phyloP scores from a whole-genome alignment of 2,329 filamentous ascomycete genomes.

The Neopestalotiopsis clavispora region DNA sequence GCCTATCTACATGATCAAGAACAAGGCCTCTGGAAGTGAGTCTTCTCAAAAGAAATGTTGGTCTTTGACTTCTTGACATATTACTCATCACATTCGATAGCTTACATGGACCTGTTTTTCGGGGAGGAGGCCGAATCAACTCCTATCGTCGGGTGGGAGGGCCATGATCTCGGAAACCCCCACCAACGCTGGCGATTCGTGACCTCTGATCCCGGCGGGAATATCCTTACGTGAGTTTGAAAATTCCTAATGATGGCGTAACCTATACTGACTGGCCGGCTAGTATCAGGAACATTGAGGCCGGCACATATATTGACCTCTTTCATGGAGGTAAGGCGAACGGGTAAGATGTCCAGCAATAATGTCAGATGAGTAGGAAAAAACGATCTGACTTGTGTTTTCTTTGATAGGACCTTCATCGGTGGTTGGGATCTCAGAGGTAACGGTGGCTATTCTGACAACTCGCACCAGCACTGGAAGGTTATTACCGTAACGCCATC shows the following conservation, averaged over 20 bases:
- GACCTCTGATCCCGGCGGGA: not conserved
- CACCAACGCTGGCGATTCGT: not conserved
- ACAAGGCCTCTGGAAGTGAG: not conserved
- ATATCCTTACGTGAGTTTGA: not conserved
- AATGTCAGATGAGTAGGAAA: too few relatives aligned
- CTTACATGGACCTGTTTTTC: not conserved
- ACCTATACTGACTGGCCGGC: not conserved
- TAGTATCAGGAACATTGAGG: not conserved
- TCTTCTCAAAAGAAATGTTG: not conserved
- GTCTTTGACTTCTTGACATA: too few relatives aligned
- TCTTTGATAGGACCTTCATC: too few relatives aligned
- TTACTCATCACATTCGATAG: not conserved
- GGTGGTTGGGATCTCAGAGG: too few relatives aligned
- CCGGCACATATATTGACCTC: not conserved
- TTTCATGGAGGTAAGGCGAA: not conserved
- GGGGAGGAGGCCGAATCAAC: not conserved
- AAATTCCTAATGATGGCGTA: not conserved
- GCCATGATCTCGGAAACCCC: not conserved
- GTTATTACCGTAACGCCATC: too few relatives aligned
- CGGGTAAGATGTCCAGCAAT: not conserved
- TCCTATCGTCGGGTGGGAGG: not conserved
- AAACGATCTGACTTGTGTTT: too few relatives aligned
- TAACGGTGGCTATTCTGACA: too few relatives aligned
- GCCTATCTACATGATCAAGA: constrained; percentile 7
- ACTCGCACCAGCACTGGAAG: too few relatives aligned